phyloP scores from a whole-genome alignment of 805 yeast species.

The Yarrowia alimentaria region DNA sequence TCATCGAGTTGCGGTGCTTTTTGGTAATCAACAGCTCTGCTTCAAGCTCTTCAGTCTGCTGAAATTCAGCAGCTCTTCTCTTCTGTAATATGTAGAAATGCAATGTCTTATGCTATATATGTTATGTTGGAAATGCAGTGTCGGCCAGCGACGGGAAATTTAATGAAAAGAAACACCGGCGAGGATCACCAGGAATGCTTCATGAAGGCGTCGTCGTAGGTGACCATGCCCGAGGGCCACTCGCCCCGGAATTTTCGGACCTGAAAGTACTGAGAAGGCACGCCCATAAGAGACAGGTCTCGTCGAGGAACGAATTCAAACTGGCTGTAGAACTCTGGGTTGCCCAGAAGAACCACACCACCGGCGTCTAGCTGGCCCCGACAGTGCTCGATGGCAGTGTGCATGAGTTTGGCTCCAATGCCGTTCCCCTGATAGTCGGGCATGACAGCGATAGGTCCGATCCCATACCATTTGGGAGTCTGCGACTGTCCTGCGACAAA shows the following conservation, averaged over 20 bases:
- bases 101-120: too few species aligned
- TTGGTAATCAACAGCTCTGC: too few species aligned
- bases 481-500: neutral
- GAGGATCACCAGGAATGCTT: constrained; percentile 19
- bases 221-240: constrained; percentile 25
- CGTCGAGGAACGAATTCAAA: constrained; percentile 21
- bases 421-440: constrained; percentile 25
- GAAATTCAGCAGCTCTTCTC: too few species aligned
- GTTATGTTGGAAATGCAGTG: too few species aligned
- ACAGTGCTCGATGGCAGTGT: constrained; percentile 21
- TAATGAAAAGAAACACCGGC: too few species aligned
- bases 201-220: constrained; percentile 23
- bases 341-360: constrained; percentile 18
- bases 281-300: constrained; percentile 23
- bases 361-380: constrained; percentile 15
- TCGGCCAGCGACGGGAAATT: too few species aligned
- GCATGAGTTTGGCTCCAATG: constrained; percentile 21
- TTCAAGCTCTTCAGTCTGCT: too few species aligned
- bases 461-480: constrained; percentile 23
- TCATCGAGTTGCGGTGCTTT: too few species aligned
- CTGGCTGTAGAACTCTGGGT: constrained; percentile 25
- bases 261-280: constrained; percentile 22
- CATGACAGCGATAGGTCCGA: constrained; percentile 18
- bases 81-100: too few species aligned
- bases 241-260: constrained; percentile 23